These are phyloP conservation scores for Coemansia biformis DNA, from an alignment of 192 early-diverging fungal species.

Conservation along the genomic window DNA sequence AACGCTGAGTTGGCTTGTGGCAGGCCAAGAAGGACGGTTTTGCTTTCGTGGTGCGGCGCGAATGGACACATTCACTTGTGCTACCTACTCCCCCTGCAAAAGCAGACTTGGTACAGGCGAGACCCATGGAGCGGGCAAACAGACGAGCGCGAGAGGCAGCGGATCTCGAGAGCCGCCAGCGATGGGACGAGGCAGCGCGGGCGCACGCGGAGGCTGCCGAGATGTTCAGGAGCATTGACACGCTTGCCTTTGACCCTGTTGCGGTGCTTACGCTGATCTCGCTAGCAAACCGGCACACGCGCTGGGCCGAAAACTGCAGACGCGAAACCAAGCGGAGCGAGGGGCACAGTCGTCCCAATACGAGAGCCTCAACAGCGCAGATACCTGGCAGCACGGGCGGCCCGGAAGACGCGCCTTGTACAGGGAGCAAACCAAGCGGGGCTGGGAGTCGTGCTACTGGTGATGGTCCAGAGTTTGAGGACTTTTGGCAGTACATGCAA, in stretches of 20 bases:
- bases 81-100: too few relatives aligned
- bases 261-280: conserved; percentile 33
- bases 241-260: conserved; percentile 39
- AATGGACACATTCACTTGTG: too few relatives aligned
- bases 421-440: neutral
- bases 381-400: neutral
- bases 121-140: conserved; percentile 38
- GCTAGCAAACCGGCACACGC: conserved; percentile 29
- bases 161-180: conserved; percentile 15
- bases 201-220: conserved; percentile 21
- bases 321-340: conserved; percentile 12
- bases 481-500: conserved; percentile 52
- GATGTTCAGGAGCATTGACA: conserved; percentile 15
- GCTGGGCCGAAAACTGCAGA: conserved; percentile 43
- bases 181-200: conserved; percentile 26
- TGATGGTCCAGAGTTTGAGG: conserved; percentile 40
- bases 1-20: too few relatives aligned
- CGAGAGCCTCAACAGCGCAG: neutral
- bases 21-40: too few relatives aligned
- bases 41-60: too few relatives aligned
- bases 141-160: conserved; percentile 24
- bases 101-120: too few relatives aligned
- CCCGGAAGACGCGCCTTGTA: neutral
- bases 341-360: neutral
- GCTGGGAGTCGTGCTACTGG: conserved; percentile 6